phyloP scores from a whole-genome alignment of 768 basidiomycete genomes.

The Auricularia heimuer region DNA sequence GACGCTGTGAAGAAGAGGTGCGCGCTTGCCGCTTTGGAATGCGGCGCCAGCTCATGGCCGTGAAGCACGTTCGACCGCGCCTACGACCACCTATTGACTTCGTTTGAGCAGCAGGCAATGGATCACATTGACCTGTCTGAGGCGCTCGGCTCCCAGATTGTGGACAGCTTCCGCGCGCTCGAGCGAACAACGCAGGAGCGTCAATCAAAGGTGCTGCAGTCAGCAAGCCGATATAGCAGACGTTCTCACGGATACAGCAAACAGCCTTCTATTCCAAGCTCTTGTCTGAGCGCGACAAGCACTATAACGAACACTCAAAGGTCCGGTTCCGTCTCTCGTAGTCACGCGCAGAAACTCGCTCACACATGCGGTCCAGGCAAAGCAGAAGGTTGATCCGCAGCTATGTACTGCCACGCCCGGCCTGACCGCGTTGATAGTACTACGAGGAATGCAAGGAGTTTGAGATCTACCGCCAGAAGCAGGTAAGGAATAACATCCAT shows the following conservation, averaged over 20 bases:
- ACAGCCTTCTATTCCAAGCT: constrained; percentile 61
- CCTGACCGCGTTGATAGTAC: constrained; percentile 38
- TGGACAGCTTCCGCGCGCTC: constrained; percentile 49
- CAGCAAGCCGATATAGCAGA: neutral
- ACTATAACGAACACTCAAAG: constrained; percentile 60
- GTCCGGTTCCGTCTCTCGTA: constrained; percentile 27
- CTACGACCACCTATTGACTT: constrained; percentile 55
- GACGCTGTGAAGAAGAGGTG: constrained; percentile 48
- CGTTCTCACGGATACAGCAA: constrained; percentile 35
- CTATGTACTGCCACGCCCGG: neutral
- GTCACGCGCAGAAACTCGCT: constrained; percentile 2
- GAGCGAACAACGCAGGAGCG: constrained; percentile 55
- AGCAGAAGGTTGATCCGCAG: constrained; percentile 43
- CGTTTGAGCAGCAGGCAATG: constrained; percentile 49
- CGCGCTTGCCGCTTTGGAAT: constrained; percentile 5
- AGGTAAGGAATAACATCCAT: constrained; percentile 35
- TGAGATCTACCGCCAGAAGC: constrained; percentile 67
- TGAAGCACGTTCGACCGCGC: constrained; percentile 63
- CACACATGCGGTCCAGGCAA: constrained; percentile 32
- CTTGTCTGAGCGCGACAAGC: constrained; percentile 57
- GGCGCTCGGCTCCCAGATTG: constrained; percentile 44
- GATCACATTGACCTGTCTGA: constrained; percentile 65
- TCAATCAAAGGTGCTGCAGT: constrained; percentile 51
- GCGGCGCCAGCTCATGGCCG: constrained; percentile 5
- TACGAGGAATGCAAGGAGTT: constrained; percentile 70